Evolutionary conservation across 2,329 filamentous ascomycete genomes (phyloP).

Genomic region (Cephalotrichum gorgonifer): DNA sequence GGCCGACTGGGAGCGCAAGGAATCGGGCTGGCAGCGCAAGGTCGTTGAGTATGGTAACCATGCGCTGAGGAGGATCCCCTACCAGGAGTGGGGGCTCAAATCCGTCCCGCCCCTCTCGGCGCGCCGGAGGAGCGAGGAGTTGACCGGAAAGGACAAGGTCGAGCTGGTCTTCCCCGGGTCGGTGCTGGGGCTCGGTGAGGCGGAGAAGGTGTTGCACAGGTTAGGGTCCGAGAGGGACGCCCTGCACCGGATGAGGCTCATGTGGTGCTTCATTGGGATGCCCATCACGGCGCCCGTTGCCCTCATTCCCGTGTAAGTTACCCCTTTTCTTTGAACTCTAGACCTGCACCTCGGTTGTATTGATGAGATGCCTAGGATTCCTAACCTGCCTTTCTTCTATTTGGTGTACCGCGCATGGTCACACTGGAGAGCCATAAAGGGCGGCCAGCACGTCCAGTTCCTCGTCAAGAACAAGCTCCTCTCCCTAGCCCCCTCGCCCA

Average conservation of each 20-base stretch:
- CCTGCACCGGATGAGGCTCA: conserved; percentile 65
- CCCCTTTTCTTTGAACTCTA: not conserved
- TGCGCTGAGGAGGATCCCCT: conserved; percentile 78
- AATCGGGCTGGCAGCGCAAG: conserved; percentile 78
- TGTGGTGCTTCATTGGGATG: conserved; percentile 74
- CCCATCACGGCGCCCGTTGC: conserved; percentile 76
- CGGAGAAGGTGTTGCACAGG: conserved; percentile 53
- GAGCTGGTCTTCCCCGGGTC: conserved; percentile 68
- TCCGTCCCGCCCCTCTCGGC: conserved; percentile 76
- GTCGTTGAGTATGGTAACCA: conserved; percentile 81
- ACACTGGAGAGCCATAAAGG: conserved; percentile 77
- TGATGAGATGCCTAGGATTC: conserved; percentile 45
- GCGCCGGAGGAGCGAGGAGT: conserved; percentile 52
- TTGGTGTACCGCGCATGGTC: conserved; percentile 85
- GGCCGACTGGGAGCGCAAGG: conserved; percentile 78
- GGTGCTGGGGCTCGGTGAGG: conserved; percentile 53
- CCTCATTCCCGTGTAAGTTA: conserved; percentile 70
- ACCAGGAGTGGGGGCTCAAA: conserved; percentile 96
- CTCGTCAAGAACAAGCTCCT: conserved; percentile 66
- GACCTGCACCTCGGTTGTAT: not conserved
- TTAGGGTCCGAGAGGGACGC: conserved; percentile 73
- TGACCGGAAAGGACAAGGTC: conserved; percentile 52
- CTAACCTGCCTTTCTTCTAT: conserved; percentile 96
- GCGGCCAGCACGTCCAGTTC: conserved; percentile 77
- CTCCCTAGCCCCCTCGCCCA: conserved; percentile 50